Base-by-base conservation (phyloP, 306 rosid genomes). In the Mimosa pudica region DNA sequence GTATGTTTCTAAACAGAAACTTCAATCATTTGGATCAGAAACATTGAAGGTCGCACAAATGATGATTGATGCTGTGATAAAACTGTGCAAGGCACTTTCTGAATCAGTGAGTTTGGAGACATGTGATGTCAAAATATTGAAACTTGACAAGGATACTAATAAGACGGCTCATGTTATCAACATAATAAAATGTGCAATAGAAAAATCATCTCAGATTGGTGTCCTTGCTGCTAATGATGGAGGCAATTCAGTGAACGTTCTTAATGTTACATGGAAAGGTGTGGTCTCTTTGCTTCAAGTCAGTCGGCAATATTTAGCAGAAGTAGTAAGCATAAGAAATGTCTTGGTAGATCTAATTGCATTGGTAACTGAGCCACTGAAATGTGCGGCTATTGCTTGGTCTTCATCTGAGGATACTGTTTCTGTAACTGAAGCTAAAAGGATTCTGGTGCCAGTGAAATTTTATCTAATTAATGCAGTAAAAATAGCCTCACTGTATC, bases 201-300 rank as follows among this genome's bases (percentile, higher is more conserved):
- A 91, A 82, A 89, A 85, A 72, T 57, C 91, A 73, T 87, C 90
- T 79, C 88, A 89, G 79, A 83, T 94, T 62, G 98, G 98, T 81
- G 66, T 83, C 36, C 54, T 89, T 89, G 98, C 97, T 51, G 98
- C 97, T 78, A 88, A 89, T 62, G 87, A 82, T 45, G 98, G 97
- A 57, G 98, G 98, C 62, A 89, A 87, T 82, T 83, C 89, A 77
- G 97, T 94, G 32, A 88, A 76, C 68, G 88, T 94, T 80, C 94
- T 94, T 70, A 94, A 91, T 68, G 86, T 87, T 71, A 89, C 94
- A 20, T 94, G 98, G 98, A 94, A 92, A 89, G 97, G 95, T 64
- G 97, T 94, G 75, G 97, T 92, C 60, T 85, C 87, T 77, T 82
- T 94, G 89, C 97, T 94, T 87, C 98, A 91, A 86, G 80, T 84